phyloP scores from a whole-genome alignment of 345 rosid species.

The Geranium rotundifolium region DNA sequence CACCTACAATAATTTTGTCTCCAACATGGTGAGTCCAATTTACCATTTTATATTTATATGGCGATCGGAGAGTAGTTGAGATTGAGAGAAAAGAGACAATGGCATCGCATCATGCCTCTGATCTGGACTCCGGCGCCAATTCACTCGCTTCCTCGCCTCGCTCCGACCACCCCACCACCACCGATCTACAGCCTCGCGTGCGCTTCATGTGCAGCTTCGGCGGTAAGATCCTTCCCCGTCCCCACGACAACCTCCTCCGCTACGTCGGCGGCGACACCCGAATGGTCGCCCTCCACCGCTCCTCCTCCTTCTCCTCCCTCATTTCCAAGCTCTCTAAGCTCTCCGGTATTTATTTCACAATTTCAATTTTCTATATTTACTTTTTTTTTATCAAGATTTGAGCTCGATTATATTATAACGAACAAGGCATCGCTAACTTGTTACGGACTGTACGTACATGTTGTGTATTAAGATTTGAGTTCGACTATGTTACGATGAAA shows the following conservation, averaged over 20 bases:
- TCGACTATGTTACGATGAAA: too few species aligned
- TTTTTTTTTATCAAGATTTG: background rate
- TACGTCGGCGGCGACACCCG: conserved; percentile 96
- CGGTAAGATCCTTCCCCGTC: conserved; percentile 94
- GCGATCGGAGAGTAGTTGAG: too few species aligned
- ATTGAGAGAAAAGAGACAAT: too few species aligned
- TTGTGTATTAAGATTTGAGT: too few species aligned
- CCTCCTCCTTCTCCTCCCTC: conserved; percentile 48
- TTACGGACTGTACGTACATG: too few species aligned
- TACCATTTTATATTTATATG: too few species aligned
- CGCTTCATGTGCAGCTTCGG: conserved; percentile 97
- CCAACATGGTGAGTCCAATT: too few species aligned
- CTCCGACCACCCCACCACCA: conserved; percentile 36
- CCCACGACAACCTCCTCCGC: conserved; percentile 83
- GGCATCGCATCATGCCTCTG: too few species aligned
- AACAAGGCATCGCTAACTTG: too few species aligned
- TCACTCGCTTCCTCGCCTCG: conserved; percentile 71
- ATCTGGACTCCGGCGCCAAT: conserved; percentile 52
- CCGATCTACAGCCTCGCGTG: conserved; percentile 32
- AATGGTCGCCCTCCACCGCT: conserved; percentile 67
- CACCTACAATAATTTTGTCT: too few species aligned
- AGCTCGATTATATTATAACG: background rate
- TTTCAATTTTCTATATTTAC: background rate
- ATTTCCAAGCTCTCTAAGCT: conserved; percentile 66
- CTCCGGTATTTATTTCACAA: conserved; percentile 42